Evolutionary conservation across 1,284 basidiomycete species (phyloP), one percentile per base, ranked within the genome.

Genomic region (Testicularia cyperi): DNA sequence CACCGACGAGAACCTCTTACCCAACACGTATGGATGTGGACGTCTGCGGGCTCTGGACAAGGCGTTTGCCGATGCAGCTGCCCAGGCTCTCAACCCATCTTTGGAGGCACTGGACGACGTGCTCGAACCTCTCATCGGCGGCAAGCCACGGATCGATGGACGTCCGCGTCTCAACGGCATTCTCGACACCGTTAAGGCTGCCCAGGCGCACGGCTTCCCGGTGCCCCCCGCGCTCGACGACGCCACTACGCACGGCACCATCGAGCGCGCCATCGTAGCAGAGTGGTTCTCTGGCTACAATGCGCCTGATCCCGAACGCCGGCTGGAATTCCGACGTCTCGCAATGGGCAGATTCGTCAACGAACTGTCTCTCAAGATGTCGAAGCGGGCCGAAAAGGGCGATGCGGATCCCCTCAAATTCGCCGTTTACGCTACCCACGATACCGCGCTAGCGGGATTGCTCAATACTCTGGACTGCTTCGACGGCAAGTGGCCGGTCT

Each of bases 151-250:
- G 14, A 78, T 90, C 4, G 87, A 90, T 56, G 87, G 87, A 1
- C 84, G 83, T 62, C 88, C 88, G 4, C 79, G 87, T 48, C 84
- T 86, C 6, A 87, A 85, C 14, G 88, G 88, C 5, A 81, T 90
- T n/a, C 78, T 90, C 57, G 88, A 90, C 72, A 89, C 88, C 0
- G 84, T 74, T 29, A 57, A 62, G 15, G 63, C 68, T 2, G 83
- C 87, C 5, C 78, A 81, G 35, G 86, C 86, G 0, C 86, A 90
- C 69, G 85, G 83, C 5, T 79, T 89, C 53, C 48, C 54, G 9
- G 42, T 70, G 8, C 72, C 72, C 0, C 29, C 37, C 3, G 43
- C 44, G 6, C 57, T 75, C 22, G 8, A 46, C 6, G 58, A 69
- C 6, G 18, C 39, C 9, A 32, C 38, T 6, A 43, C 58, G 31